Conservation (phyloP, 768 basidiomycete species). For the Amanita phalloides region DNA sequence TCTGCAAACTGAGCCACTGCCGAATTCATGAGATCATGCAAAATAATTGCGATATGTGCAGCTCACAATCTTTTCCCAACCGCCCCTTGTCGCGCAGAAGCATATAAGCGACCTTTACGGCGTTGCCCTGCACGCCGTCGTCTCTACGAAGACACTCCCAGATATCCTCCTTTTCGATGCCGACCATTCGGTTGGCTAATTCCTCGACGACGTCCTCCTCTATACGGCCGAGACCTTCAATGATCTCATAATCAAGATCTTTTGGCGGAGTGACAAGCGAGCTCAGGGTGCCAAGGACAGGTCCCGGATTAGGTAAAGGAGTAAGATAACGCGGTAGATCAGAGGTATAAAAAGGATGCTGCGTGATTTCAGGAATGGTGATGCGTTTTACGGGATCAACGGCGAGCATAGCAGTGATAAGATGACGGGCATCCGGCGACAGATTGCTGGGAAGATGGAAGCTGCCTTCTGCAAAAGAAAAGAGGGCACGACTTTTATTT, state of each 20-base stretch:
- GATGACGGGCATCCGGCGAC: slow-evolving; percentile 61
- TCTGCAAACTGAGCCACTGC: slow-evolving; percentile 72
- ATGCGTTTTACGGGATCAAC: slow-evolving; percentile 94
- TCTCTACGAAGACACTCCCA: slow-evolving; percentile 79
- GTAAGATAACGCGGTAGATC: slow-evolving; percentile 82
- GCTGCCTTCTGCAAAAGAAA: slow-evolving; percentile 53
- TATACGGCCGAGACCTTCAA: slow-evolving; percentile 86
- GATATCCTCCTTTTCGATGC: slow-evolving; percentile 74
- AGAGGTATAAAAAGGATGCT: slow-evolving; percentile 83
- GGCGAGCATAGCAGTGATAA: slow-evolving; percentile 84
- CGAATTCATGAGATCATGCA: neutral
- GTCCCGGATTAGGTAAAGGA: slow-evolving; percentile 72
- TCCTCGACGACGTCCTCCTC: slow-evolving; percentile 89
- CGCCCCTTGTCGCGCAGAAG: slow-evolving; percentile 82
- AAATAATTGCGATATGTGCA: neutral
- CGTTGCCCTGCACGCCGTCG: slow-evolving; percentile 81
- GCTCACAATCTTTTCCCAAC: slow-evolving; percentile 76
- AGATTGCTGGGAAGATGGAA: slow-evolving; percentile 82
- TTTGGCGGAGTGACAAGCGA: slow-evolving; percentile 62
- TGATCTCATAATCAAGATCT: slow-evolving; percentile 69
- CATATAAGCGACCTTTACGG: slow-evolving; percentile 95
- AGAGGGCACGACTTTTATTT: slow-evolving; percentile 3
- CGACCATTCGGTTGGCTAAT: slow-evolving; percentile 58
- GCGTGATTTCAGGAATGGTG: slow-evolving; percentile 83
- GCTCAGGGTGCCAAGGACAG: slow-evolving; percentile 64